Evolutionary conservation across 1,284 basidiomycete genomes (phyloP).

Genomic region (Fomitiporia mediterranea): DNA sequence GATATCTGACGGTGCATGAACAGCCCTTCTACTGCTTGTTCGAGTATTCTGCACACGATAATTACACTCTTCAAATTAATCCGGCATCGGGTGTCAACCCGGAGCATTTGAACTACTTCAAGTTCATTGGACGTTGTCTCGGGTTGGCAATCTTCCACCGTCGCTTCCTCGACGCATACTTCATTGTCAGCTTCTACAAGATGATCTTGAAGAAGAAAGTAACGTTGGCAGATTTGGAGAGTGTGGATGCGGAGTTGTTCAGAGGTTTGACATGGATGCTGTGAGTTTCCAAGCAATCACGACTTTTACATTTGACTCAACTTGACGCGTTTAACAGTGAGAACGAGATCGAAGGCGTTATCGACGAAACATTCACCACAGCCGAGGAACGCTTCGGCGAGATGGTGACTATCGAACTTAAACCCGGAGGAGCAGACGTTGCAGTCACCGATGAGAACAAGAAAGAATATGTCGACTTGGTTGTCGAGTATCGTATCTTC

Average conservation of each 20-base stretch:
- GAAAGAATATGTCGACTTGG: conserved; percentile 94
- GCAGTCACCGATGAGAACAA: conserved; percentile 97
- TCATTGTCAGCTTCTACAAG: conserved; percentile 96
- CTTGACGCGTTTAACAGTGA: conserved; percentile 48
- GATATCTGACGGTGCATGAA: not conserved
- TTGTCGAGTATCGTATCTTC: conserved; percentile 94
- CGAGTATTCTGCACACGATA: conserved; percentile 96
- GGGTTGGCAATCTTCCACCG: conserved; percentile 95
- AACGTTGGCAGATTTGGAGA: conserved; percentile 78
- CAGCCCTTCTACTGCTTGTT: conserved; percentile 90
- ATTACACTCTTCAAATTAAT: conserved; percentile 94
- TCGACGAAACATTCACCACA: conserved; percentile 92
- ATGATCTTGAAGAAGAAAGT: conserved; percentile 95
- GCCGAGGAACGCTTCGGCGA: conserved; percentile 98
- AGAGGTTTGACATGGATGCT: conserved; percentile 94
- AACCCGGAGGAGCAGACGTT: conserved; percentile 79
- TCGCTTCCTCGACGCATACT: conserved; percentile 94
- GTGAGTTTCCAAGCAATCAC: conserved; percentile 33
- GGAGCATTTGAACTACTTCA: conserved; percentile 96
- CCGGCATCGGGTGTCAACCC: conserved; percentile 94
- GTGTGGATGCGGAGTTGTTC: conserved; percentile 83
- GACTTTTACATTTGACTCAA: not conserved
- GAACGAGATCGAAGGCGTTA: conserved; percentile 91
- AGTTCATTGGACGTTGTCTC: conserved; percentile 90
- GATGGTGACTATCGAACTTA: conserved; percentile 90